Percentiles rank a stretch among this genome's conserved stretches.
These are phyloP conservation scores for Amauroascus niger DNA, from an alignment of 2,329 filamentous ascomycete species.

Conservation along the genomic window DNA sequence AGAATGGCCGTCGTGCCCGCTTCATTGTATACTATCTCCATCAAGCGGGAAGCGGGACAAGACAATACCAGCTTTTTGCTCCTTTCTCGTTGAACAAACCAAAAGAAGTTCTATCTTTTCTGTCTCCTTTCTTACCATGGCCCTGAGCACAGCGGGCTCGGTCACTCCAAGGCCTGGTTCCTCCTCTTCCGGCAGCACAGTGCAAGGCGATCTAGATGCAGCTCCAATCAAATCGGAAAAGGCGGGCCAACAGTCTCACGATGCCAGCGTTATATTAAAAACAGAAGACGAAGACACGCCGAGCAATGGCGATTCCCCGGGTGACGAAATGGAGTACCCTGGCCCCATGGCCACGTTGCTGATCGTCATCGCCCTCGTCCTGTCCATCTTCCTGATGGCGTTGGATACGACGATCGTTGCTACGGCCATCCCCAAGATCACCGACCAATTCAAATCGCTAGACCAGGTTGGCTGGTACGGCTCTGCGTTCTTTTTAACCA, in stretches of 20 bases:
- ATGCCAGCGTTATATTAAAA: neutral
- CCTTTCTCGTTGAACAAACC: too few species aligned
- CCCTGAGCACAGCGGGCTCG: neutral
- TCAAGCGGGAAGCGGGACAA: too few species aligned
- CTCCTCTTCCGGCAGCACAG: slow-evolving; percentile 8
- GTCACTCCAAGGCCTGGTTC: neutral
- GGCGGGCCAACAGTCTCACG: neutral
- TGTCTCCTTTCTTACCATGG: slow-evolving; percentile 1
- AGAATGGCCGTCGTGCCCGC: too few species aligned
- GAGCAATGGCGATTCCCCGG: neutral
- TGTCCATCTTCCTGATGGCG: slow-evolving; percentile 16
- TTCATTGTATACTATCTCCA: too few species aligned
- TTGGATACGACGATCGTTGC: slow-evolving; percentile 25
- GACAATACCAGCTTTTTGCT: too few species aligned
- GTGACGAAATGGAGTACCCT: slow-evolving; percentile 10
- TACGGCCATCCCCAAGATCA: slow-evolving; percentile 30
- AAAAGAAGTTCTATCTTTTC: too few species aligned
- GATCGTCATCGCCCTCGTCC: slow-evolving; percentile 13
- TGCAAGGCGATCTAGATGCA: slow-evolving; percentile 1
- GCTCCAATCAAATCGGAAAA: neutral
- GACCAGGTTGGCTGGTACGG: slow-evolving; percentile 32
- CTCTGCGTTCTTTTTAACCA: slow-evolving; percentile 27
- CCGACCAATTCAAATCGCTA: slow-evolving; percentile 29
- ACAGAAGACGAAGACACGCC: neutral
- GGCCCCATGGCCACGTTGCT: slow-evolving; percentile 11